A percentile compares a stretch with the other conserved stretches of the same genome.
These are phyloP conservation scores for Colletotrichum sp. DNA, from an alignment of 2,329 filamentous ascomycete species.

Conservation along the genomic window DNA sequence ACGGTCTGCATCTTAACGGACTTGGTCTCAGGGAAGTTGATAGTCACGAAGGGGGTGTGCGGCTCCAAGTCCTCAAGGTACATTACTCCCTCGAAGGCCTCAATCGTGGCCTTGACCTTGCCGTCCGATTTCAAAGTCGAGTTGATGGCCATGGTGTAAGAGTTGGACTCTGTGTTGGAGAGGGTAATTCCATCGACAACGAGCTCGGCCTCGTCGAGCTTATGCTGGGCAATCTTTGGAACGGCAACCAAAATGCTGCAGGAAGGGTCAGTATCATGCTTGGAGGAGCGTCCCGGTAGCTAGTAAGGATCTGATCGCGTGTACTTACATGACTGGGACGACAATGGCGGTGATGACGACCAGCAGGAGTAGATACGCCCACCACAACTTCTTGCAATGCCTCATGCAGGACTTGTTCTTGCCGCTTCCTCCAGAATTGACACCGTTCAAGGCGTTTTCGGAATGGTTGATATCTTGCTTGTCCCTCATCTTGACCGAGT, in stretches of 20 bases:
- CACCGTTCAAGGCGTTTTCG: constrained; percentile 32
- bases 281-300: not conserved
- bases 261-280: not conserved
- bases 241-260: constrained; percentile 59
- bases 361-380: constrained; percentile 59
- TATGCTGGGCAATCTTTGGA: constrained; percentile 60
- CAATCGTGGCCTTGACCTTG: constrained; percentile 55
- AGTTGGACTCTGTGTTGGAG: constrained; percentile 46
- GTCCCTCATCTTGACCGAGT: constrained; percentile 38
- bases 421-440: constrained; percentile 4
- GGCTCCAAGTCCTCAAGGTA: constrained; percentile 55
- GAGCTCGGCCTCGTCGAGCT: constrained; percentile 58
- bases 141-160: constrained; percentile 59
- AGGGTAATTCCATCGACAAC: constrained; percentile 56
- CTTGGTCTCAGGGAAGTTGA: constrained; percentile 57
- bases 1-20: constrained; percentile 52
- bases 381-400: constrained; percentile 65
- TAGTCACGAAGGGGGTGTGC: constrained; percentile 52
- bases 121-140: constrained; percentile 58
- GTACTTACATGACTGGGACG: constrained; percentile 63
- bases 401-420: constrained; percentile 45
- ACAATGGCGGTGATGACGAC: constrained; percentile 56
- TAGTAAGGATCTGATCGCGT: not conserved
- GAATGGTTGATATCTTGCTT: constrained; percentile 38
- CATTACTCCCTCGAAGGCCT: constrained; percentile 55